Percentiles rank a stretch among this genome's conserved stretches.
phyloP scores from a whole-genome alignment of 2,329 filamentous ascomycete species.

The Emmonsia crescens region DNA sequence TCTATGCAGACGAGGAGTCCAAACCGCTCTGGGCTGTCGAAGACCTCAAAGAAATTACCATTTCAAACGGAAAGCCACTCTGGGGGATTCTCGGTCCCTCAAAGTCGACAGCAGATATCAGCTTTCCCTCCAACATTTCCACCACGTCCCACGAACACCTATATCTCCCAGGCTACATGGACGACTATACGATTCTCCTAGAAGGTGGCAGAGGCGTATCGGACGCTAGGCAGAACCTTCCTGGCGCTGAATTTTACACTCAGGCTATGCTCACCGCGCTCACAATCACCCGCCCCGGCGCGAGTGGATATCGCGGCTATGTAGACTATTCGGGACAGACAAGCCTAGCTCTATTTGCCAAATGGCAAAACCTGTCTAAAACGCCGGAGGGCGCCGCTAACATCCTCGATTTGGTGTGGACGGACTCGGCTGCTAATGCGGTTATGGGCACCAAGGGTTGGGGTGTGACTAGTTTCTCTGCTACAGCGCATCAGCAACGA shows the following conservation, averaged over 20 bases:
- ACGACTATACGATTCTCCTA: neutral
- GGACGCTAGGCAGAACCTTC: slow-evolving; percentile 19
- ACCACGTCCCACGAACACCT: neutral
- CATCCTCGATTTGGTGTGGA: slow-evolving; percentile 37
- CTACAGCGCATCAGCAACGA: neutral
- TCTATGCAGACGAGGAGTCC: slow-evolving; percentile 21
- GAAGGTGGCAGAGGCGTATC: neutral
- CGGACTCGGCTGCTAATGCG: slow-evolving; percentile 32
- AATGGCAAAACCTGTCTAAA: slow-evolving; percentile 29
- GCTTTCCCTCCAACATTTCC: neutral
- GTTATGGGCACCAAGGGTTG: slow-evolving; percentile 28
- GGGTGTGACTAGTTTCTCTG: neutral
- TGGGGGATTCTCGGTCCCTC: slow-evolving; percentile 23
- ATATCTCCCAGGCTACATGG: slow-evolving; percentile 1
- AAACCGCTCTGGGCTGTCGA: slow-evolving; percentile 30
- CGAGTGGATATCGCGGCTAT: neutral
- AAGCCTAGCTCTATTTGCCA: slow-evolving; percentile 31
- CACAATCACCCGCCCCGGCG: slow-evolving; percentile 8
- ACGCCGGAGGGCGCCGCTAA: slow-evolving; percentile 17
- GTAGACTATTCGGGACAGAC: slow-evolving; percentile 25
- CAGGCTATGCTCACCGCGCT: slow-evolving; percentile 14
- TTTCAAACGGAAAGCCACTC: slow-evolving; percentile 17
- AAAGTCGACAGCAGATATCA: neutral
- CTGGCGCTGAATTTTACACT: slow-evolving; percentile 23
- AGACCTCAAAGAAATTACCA: slow-evolving; percentile 1